Conservation (phyloP, 1,284 basidiomycete genomes). For the Vanrija sp. region DNA sequence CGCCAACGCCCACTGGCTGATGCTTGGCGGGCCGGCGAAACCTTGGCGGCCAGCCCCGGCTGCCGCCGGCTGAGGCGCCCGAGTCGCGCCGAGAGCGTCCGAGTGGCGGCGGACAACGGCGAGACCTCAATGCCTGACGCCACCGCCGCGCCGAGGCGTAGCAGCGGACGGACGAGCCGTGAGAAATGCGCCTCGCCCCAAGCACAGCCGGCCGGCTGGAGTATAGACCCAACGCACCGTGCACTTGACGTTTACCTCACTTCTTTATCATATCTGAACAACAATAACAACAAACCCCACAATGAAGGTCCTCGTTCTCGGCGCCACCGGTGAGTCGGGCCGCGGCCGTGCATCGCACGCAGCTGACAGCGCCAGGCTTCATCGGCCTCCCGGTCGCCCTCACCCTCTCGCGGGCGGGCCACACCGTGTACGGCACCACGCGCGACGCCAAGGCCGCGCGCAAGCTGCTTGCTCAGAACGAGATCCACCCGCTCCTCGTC, state of each 20-base stretch:
- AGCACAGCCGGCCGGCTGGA: no score
- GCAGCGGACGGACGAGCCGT: no score
- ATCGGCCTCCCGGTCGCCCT: slow-evolving; percentile 55
- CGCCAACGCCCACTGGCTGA: no score
- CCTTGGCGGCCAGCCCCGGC: not conserved
- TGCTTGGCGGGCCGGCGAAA: no score
- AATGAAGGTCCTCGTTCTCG: slow-evolving; percentile 47
- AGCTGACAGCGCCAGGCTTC: slow-evolving; percentile 45
- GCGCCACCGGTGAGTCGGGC: slow-evolving; percentile 42
- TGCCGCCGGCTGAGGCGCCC: not conserved
- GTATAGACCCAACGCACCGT: no score
- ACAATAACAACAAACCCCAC: not conserved
- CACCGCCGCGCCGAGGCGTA: no score
- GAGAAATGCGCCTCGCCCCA: no score
- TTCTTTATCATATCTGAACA: not conserved
- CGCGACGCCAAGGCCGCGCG: slow-evolving; percentile 48
- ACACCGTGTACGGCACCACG: slow-evolving; percentile 56
- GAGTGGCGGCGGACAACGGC: no score
- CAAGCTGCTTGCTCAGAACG: slow-evolving; percentile 51
- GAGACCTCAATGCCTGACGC: no score
- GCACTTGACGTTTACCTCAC: no score
- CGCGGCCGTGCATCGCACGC: not conserved
- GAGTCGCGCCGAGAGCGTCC: no score
- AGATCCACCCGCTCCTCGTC: slow-evolving; percentile 56
- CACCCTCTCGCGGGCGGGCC: slow-evolving; percentile 56